A percentile compares a stretch with the other conserved stretches of the same genome.
These are phyloP conservation scores for Emmonsia crescens DNA, from an alignment of 2,329 filamentous ascomycete species.

Conservation along the genomic window DNA sequence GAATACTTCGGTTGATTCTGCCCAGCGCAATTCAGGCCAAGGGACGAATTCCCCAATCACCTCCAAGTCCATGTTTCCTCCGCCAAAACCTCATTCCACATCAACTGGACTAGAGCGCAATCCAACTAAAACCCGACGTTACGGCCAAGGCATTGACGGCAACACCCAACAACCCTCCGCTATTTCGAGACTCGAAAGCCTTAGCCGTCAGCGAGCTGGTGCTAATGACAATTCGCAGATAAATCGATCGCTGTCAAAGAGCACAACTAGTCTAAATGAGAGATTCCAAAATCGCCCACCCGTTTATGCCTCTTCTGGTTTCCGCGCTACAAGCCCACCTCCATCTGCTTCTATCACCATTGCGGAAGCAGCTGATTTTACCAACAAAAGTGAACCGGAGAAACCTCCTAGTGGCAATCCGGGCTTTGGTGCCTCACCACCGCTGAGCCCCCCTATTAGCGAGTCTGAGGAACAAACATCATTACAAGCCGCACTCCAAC, in stretches of 20 bases:
- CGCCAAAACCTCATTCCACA: slow-evolving; percentile 19
- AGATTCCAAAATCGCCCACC: slow-evolving; percentile 29
- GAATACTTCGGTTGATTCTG: slow-evolving; percentile 78
- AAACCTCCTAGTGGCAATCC: slow-evolving; percentile 21
- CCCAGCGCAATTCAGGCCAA: slow-evolving; percentile 34
- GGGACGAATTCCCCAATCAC: slow-evolving; percentile 16
- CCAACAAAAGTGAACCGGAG: slow-evolving; percentile 24
- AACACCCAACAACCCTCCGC: slow-evolving; percentile 71
- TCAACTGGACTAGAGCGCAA: slow-evolving; percentile 47
- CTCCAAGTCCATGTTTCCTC: slow-evolving; percentile 16
- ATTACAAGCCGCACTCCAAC: slow-evolving; percentile 54
- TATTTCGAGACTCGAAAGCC: slow-evolving; percentile 66
- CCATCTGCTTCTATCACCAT: slow-evolving; percentile 28
- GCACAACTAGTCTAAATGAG: slow-evolving; percentile 57
- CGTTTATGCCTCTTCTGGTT: slow-evolving; percentile 19
- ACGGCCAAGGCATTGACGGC: slow-evolving; percentile 71
- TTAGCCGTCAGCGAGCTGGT: slow-evolving; percentile 54
- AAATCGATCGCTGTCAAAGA: slow-evolving; percentile 39
- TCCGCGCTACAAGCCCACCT: slow-evolving; percentile 33
- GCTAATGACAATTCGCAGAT: slow-evolving; percentile 41
- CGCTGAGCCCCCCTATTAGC: slow-evolving; percentile 59
- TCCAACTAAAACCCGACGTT: slow-evolving; percentile 61
- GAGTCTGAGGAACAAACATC: slow-evolving; percentile 57
- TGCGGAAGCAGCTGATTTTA: slow-evolving; percentile 29
- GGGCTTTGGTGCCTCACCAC: slow-evolving; percentile 38